Percentiles rank a stretch among this genome's conserved stretches.
Conservation (phyloP, 208 protist genomes). For the Trypanosoma vivax region DNA sequence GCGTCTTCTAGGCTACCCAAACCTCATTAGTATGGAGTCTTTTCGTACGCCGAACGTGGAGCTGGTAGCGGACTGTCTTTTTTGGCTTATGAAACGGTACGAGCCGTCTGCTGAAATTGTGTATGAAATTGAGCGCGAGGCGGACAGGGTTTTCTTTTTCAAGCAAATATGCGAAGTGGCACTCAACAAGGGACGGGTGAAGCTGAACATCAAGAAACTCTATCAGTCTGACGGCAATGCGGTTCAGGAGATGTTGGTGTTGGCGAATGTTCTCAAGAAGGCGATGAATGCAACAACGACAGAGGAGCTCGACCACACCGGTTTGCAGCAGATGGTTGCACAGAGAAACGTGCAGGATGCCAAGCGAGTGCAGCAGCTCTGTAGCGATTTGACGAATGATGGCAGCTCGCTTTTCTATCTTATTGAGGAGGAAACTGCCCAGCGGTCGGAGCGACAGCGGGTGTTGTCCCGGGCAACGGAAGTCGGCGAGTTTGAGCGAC, state of each 20-base stretch:
- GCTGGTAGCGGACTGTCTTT: conserved; percentile 90
- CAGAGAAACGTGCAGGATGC: conserved; percentile 79
- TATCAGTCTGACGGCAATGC: conserved; percentile 93
- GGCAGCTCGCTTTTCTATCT: conserved; percentile 87
- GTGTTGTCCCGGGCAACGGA: conserved; percentile 81
- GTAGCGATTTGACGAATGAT: conserved; percentile 82
- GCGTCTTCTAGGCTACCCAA: conserved; percentile 91
- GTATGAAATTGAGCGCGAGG: conserved; percentile 86
- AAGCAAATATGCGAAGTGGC: conserved; percentile 87
- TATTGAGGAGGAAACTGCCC: conserved; percentile 72
- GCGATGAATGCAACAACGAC: conserved; percentile 72
- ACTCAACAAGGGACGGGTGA: conserved; percentile 82
- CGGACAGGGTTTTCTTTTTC: conserved; percentile 90
- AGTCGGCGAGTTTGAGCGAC: conserved; percentile 88
- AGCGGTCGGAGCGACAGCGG: conserved; percentile 63
- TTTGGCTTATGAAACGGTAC: conserved; percentile 91
- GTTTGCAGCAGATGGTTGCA: conserved; percentile 77
- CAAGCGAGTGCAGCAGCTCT: conserved; percentile 85
- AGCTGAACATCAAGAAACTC: conserved; percentile 93
- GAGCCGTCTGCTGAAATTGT: conserved; percentile 88
- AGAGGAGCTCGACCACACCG: conserved; percentile 70
- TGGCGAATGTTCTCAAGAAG: conserved; percentile 86
- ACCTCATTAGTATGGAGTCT: conserved; percentile 95
- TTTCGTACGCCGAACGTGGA: conserved; percentile 95
- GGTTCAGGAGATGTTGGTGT: conserved; percentile 95